Base-by-base conservation (phyloP, 176 grass and related monocot species). In the Ampelocalamus luodianensis region DNA sequence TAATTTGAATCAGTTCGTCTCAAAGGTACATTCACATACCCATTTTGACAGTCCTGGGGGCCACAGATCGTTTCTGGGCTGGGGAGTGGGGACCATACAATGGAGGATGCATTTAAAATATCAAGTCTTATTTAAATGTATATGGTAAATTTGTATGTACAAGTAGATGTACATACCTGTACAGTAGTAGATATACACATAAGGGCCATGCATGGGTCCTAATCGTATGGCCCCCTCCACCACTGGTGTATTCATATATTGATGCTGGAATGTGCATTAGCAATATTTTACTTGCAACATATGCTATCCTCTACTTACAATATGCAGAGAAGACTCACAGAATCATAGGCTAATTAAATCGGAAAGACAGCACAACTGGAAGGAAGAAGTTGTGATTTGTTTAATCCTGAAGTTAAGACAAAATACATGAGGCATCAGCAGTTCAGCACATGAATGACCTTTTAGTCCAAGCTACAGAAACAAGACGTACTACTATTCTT, bases 321-420 rank as follows among this genome's bases (percentile, higher is more conserved):
- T 79, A 87, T 53, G 70, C 68, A 62, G 40, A 79, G 50, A 68
- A 53, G 80, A 53, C 80, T 65, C 59, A 62, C 68, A 27, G 85
- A 87, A 87, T 87, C 85, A 84, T 75, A 84, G 85, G 85, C 43
- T 34, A 48, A 23, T 80, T 84, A 84, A 80, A 84, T 76, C 78
- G 80, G 51, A 46, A 51, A 40, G 56, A 77, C n/a, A 83, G 59
- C 67, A 72, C 36, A 36, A 40, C n/a, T 66, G 10, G 59, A 69
- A 10, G 51, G 61, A 64, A 79, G 60, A 79, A 74, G 42, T 27
- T 61, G 23, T 10, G 43, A 18, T 65, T 83, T 83, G 48, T 87
- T 87, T 87, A 83, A 68, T 66, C 67, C 68, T 79, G 29, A 53
- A 68, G 79, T 50, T 63, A 85, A 68, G 82, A 74, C 38, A 43